Evolutionary conservation across 2,329 filamentous ascomycete genomes (phyloP), one percentile per base, ranked within the genome.

Genomic region (Elsinoe australis): DNA sequence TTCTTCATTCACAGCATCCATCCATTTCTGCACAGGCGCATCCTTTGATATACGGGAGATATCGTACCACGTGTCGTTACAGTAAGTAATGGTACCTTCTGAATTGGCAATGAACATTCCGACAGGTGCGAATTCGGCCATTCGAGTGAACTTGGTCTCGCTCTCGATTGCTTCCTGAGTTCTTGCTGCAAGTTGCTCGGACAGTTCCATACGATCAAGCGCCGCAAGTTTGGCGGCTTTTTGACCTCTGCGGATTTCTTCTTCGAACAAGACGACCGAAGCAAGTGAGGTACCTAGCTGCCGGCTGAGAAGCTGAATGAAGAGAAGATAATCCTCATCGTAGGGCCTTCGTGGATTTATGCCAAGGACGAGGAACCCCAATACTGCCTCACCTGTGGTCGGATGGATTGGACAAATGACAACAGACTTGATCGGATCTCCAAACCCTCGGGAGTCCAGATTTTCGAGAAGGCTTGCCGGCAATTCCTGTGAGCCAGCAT

Each of bases 51-150:
- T 51, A 9, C 82, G 71, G 0, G 83, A 83, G 26, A 88, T 85
- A 54, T 75, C 71, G 52, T 75, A 76, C 73, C 73, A 92, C 60
- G 83, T 85, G 53, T 89, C 83, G 60, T 94, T 94, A 61, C 82
- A 85, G 60, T 87, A 92, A 7, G 76, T 85, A 56, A 92, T 85
- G 18, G 75, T 70, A 3, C 87, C 86, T 32, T 71, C 64, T 0
- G 77, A 73, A 58, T 87, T 77, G n/a, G 85, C 83, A 55, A 92
- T 89, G 61, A 90, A 90, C 68, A 94, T 83, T 21, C 86, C 87
- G 1, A 89, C 85, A 0, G 86, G 86, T 0, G 85, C 83, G 54
- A 87, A 86, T 59, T 89, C 85, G 2, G 86, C 85, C 83, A 92
- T 88, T 35, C 85, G 75, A 0, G 84, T 87, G 60, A 92, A 92